Percentiles rank a stretch among this genome's conserved stretches.
Evolutionary conservation across 1,284 basidiomycete genomes (phyloP).

Genomic region (Vanrija pseudolonga): DNA sequence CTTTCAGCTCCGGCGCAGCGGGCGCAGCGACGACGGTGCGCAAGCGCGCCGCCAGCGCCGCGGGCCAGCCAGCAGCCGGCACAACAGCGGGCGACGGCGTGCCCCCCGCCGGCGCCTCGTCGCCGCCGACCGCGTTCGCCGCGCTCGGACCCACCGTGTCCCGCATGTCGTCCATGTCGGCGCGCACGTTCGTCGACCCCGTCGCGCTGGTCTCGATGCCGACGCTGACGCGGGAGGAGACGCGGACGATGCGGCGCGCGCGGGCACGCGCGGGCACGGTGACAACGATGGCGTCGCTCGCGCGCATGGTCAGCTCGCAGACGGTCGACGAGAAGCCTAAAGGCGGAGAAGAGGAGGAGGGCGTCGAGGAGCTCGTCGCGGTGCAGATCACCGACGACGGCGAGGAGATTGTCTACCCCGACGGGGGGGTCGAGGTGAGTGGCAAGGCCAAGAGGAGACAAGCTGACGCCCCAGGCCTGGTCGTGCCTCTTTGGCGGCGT

Average conservation of each 20-base stretch:
- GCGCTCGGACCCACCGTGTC: slow-evolving; percentile 16
- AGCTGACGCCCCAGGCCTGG: slow-evolving; percentile 23
- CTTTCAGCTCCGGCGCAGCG: slow-evolving; percentile 10
- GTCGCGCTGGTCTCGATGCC: slow-evolving; percentile 2
- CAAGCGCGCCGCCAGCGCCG: background rate
- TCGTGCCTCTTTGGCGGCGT: slow-evolving; percentile 28
- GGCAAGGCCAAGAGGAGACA: background rate
- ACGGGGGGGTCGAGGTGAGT: slow-evolving; percentile 21
- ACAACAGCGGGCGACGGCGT: background rate
- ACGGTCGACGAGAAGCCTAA: background rate
- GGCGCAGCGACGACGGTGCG: background rate
- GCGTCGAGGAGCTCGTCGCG: slow-evolving; percentile 13
- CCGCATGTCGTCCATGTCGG: background rate
- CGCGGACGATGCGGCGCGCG: slow-evolving; percentile 10
- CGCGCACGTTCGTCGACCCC: background rate
- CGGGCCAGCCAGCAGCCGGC: background rate
- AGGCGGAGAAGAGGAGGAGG: slow-evolving; percentile 8
- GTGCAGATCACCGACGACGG: slow-evolving; percentile 18
- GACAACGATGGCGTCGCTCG: slow-evolving; percentile 7
- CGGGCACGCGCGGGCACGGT: slow-evolving; percentile 10
- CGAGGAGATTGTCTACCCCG: slow-evolving; percentile 22
- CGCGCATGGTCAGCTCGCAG: background rate
- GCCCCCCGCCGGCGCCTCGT: background rate
- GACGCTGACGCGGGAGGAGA: slow-evolving; percentile 13
- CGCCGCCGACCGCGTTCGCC: background rate